A percentile compares a stretch with the other conserved stretches of the same genome.
Evolutionary conservation across 345 rosid genomes (phyloP).

Genomic region (Lepidium didymum): DNA sequence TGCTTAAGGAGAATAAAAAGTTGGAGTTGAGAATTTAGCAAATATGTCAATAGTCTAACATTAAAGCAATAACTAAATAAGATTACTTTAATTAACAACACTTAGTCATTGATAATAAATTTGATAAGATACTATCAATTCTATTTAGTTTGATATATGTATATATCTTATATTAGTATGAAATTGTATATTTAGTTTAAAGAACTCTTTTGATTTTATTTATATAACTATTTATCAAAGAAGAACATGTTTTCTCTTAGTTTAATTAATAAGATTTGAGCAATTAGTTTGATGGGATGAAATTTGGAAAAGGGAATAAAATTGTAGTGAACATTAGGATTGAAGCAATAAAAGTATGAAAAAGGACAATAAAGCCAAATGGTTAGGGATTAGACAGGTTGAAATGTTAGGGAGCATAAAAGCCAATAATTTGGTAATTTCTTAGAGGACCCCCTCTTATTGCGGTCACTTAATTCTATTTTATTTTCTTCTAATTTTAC

Average conservation of each 20-base stretch:
- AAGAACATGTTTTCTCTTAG: background rate
- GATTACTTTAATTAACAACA: background rate
- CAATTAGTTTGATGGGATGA: background rate
- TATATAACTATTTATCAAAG: background rate
- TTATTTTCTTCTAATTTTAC: constrained; percentile 6
- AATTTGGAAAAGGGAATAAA: background rate
- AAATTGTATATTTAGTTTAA: background rate
- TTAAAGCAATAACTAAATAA: background rate
- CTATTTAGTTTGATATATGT: too few species aligned
- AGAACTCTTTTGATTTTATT: background rate
- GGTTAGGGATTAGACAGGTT: constrained; percentile 38
- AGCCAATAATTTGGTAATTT: constrained; percentile 37
- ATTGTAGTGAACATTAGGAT: constrained; percentile 28
- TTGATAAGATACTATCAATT: background rate
- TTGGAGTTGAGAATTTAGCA: background rate
- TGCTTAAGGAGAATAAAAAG: background rate
- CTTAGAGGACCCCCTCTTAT: constrained; percentile 31
- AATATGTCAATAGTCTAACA: background rate
- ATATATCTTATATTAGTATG: too few species aligned
- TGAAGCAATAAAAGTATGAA: constrained; percentile 30
- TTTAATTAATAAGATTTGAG: background rate
- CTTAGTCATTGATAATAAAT: background rate
- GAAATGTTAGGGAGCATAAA: constrained; percentile 35
- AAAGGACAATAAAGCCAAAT: constrained; percentile 32
- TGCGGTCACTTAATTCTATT: constrained; percentile 22